phyloP scores from a whole-genome alignment of 805 yeast species.

The Starmera caribaea region DNA sequence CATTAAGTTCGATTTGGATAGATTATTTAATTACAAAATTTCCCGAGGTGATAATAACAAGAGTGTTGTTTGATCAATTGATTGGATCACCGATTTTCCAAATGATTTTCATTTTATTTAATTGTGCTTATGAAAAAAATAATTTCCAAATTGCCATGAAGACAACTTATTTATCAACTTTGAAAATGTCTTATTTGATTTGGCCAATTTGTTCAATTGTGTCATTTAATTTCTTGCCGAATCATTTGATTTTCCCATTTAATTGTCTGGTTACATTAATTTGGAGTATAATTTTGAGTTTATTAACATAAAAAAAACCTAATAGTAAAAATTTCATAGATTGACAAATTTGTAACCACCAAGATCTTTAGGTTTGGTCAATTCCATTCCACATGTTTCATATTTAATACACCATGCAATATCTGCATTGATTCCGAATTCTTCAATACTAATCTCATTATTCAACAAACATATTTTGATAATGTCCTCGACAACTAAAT shows the following conservation, averaged over 20 bases:
- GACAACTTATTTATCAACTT: slow-evolving; percentile 32
- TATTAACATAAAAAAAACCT: slow-evolving; percentile 10
- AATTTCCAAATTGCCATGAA: slow-evolving; percentile 23
- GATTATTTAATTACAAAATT: slow-evolving; percentile 30
- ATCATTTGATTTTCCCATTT: slow-evolving; percentile 43
- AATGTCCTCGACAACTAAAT: slow-evolving; percentile 11
- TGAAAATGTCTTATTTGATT: slow-evolving; percentile 42
- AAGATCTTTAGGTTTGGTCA: background rate
- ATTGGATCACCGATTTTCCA: slow-evolving; percentile 50
- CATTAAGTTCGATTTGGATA: slow-evolving; percentile 46
- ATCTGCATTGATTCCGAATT: slow-evolving; percentile 14
- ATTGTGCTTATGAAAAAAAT: slow-evolving; percentile 46
- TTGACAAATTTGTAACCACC: background rate
- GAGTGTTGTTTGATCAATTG: slow-evolving; percentile 43
- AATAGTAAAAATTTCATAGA: background rate
- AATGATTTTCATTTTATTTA: slow-evolving; percentile 35
- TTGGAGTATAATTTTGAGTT: slow-evolving; percentile 45
- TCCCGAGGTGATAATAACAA: slow-evolving; percentile 21
- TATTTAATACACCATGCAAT: slow-evolving; percentile 13
- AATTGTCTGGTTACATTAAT: slow-evolving; percentile 47
- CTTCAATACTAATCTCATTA: slow-evolving; percentile 6
- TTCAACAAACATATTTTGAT: slow-evolving; percentile 8
- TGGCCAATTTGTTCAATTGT: slow-evolving; percentile 52
- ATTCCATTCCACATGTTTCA: background rate
- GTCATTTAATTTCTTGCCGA: slow-evolving; percentile 39